Percentiles rank a stretch among this genome's conserved stretches.
Evolutionary conservation across 1,284 basidiomycete species (phyloP).

Genomic region (Exobasidium rhododendri): DNA sequence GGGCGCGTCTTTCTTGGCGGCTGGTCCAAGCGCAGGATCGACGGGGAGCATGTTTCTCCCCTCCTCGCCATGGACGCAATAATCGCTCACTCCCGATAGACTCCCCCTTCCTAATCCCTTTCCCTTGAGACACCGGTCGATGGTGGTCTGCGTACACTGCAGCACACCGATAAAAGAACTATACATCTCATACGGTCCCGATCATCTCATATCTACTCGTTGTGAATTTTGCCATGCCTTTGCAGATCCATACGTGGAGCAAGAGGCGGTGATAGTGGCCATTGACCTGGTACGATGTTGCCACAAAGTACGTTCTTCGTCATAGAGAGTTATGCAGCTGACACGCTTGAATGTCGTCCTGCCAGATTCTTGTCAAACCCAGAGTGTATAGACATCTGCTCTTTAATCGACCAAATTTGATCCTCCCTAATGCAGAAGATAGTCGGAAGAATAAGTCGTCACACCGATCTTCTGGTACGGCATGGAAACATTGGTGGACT

Average conservation of each 20-base stretch:
- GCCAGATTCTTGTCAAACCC: slow-evolving; percentile 23
- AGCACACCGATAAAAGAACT: slow-evolving; percentile 14
- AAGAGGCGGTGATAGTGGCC: slow-evolving; percentile 17
- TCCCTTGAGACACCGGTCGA: slow-evolving; percentile 4
- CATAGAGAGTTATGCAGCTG: neutral
- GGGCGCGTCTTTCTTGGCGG: no score
- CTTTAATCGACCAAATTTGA: slow-evolving; percentile 16
- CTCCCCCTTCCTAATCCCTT: neutral
- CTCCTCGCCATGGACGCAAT: no score
- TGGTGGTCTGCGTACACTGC: slow-evolving; percentile 27
- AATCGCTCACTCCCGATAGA: no score
- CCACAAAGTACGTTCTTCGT: neutral
- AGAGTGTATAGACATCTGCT: slow-evolving; percentile 24
- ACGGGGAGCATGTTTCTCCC: no score
- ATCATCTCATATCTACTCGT: slow-evolving; percentile 17
- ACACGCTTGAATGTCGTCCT: neutral
- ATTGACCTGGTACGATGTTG: slow-evolving; percentile 21
- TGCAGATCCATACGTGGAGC: slow-evolving; percentile 27
- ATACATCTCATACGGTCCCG: slow-evolving; percentile 18
- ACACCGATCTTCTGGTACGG: neutral
- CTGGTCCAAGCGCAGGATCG: no score
- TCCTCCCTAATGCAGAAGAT: neutral
- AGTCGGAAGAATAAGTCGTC: neutral
- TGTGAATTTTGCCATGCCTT: slow-evolving; percentile 15
- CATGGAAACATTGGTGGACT: neutral